Conservation (phyloP, 352 stramenopile genomes). For the Thraustotheca clavata region DNA sequence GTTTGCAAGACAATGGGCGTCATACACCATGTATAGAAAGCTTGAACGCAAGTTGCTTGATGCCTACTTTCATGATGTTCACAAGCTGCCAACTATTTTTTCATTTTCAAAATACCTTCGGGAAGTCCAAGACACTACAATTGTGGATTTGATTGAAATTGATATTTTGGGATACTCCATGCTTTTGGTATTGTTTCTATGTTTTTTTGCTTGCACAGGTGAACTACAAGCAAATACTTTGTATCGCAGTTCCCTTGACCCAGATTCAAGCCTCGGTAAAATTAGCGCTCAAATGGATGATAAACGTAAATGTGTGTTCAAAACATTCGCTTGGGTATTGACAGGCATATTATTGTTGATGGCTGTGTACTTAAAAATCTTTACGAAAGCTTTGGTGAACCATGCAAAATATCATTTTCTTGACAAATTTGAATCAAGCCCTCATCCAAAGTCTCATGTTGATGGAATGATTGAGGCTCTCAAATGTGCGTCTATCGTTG, state of each 20-base stretch:
- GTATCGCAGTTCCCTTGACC: no score
- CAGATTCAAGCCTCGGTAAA: no score
- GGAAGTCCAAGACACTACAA: not conserved
- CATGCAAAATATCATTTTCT: conserved; percentile 4
- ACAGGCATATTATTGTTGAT: not conserved
- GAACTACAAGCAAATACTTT: conserved; percentile 1
- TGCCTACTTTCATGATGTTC: no score
- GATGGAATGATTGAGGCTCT: conserved; percentile 13
- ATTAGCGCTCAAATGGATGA: not conserved
- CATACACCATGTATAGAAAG: no score
- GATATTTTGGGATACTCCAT: not conserved
- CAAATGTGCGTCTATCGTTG: not conserved
- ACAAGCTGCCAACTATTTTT: conserved; percentile 1
- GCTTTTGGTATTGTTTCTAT: conserved; percentile 7
- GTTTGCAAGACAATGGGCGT: no score
- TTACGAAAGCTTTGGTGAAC: not conserved
- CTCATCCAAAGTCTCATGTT: not conserved
- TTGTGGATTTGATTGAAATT: conserved; percentile 7
- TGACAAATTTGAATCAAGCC: not conserved
- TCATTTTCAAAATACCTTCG: conserved; percentile 10
- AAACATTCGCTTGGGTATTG: not conserved
- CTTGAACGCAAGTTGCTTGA: no score
- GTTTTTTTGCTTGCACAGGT: conserved; percentile 1
- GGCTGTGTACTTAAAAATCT: not conserved
- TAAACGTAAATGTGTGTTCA: not conserved